A percentile compares a stretch with the other conserved stretches of the same genome.
phyloP scores from a whole-genome alignment of 1,284 basidiomycete species.

The Melanopsichium pennsylvanicum region DNA sequence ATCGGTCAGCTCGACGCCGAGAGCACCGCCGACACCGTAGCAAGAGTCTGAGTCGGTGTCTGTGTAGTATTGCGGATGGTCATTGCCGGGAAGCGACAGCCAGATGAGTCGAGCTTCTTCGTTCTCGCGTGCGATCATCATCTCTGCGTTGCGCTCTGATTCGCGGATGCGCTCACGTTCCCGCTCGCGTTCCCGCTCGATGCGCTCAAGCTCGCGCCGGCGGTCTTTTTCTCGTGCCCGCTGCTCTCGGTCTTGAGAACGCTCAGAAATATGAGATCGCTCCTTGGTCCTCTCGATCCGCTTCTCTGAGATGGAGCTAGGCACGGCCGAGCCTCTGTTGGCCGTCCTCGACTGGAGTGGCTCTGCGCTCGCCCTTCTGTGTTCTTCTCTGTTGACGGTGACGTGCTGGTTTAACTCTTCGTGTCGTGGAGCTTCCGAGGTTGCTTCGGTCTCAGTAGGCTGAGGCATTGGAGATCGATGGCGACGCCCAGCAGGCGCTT shows the following conservation, averaged over 20 bases:
- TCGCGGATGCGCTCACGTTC: slow-evolving; percentile 47
- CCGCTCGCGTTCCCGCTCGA: slow-evolving; percentile 38
- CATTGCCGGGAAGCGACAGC: slow-evolving; percentile 54
- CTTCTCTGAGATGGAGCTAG: slow-evolving; percentile 16
- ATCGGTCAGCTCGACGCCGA: slow-evolving; percentile 35
- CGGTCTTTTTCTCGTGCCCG: slow-evolving; percentile 42
- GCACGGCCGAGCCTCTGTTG: slow-evolving; percentile 14
- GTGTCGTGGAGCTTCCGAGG: not conserved
- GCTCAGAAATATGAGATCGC: slow-evolving; percentile 25
- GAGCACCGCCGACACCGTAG: slow-evolving; percentile 36
- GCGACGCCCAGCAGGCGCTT: not conserved
- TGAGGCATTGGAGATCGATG: slow-evolving; percentile 6
- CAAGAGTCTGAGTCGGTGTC: slow-evolving; percentile 54
- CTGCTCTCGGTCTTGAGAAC: slow-evolving; percentile 41
- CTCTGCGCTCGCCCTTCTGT: slow-evolving; percentile 6
- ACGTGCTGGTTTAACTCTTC: slow-evolving; percentile 6
- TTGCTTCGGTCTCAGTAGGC: not conserved
- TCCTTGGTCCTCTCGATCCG: slow-evolving; percentile 27
- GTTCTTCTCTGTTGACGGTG: slow-evolving; percentile 3
- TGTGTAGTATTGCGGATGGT: slow-evolving; percentile 57
- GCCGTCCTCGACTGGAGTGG: slow-evolving; percentile 5
- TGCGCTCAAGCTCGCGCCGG: slow-evolving; percentile 36
- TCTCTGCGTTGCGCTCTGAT: slow-evolving; percentile 37
- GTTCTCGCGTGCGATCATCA: slow-evolving; percentile 49
- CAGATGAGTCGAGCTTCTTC: slow-evolving; percentile 50